phyloP scores from a whole-genome alignment of 2,329 filamentous ascomycete genomes.

The Cylindrodendrum hubeiense region DNA sequence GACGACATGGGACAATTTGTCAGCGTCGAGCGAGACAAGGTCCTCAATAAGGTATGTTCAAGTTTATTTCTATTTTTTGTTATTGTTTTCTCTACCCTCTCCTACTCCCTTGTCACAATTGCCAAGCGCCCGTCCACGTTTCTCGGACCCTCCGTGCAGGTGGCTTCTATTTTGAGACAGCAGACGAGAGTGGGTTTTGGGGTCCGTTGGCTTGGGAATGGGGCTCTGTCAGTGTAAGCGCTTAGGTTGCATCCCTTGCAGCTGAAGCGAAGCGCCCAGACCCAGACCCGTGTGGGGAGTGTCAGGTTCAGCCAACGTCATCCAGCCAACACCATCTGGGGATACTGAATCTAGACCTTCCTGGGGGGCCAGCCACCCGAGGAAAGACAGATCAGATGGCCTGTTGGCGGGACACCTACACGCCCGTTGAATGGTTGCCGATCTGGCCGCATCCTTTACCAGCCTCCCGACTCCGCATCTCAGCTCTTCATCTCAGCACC shows the following conservation, averaged over 20 bases:
- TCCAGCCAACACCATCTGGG: slow-evolving; percentile 31
- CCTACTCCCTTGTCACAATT: slow-evolving; percentile 29
- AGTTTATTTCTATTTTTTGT: slow-evolving; percentile 30
- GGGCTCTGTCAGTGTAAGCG: slow-evolving; percentile 42
- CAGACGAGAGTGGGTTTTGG: slow-evolving; percentile 23
- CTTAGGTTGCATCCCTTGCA: slow-evolving; percentile 38
- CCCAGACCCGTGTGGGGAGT: slow-evolving; percentile 37
- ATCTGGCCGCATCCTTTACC: slow-evolving; percentile 34
- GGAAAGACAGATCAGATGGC: slow-evolving; percentile 24
- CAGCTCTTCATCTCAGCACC: slow-evolving; percentile 30
- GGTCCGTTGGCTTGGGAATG: slow-evolving; percentile 31
- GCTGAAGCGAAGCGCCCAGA: too few relatives aligned
- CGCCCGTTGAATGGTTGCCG: slow-evolving; percentile 28
- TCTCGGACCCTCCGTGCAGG: slow-evolving; percentile 24
- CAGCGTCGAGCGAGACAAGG: slow-evolving; percentile 87
- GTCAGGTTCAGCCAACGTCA: slow-evolving; percentile 33
- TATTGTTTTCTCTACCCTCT: slow-evolving; percentile 32
- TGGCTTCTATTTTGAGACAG: slow-evolving; percentile 38
- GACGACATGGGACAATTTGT: slow-evolving; percentile 87
- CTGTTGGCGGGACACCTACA: slow-evolving; percentile 22
- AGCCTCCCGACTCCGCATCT: slow-evolving; percentile 27
- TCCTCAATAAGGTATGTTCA: slow-evolving; percentile 80
- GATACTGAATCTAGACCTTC: slow-evolving; percentile 33
- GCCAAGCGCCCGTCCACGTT: slow-evolving; percentile 33
- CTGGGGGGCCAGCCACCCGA: slow-evolving; percentile 28